These are phyloP conservation scores for Ophiostoma ips DNA, from an alignment of 2,329 filamentous ascomycete genomes.

Conservation along the genomic window DNA sequence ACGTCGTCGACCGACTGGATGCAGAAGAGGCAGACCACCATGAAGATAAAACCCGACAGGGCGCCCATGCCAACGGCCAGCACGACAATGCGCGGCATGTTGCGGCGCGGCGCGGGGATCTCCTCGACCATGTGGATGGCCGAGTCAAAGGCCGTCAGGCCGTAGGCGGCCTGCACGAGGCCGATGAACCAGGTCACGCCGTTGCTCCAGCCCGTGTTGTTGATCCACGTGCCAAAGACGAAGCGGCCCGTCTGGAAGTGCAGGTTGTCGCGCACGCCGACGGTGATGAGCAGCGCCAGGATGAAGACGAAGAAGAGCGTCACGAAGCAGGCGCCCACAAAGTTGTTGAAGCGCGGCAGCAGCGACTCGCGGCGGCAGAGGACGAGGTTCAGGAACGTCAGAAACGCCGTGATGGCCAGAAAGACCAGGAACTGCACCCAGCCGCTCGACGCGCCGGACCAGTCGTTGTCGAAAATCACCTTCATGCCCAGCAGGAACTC, in stretches of 20 bases:
- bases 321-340: slow-evolving; percentile 32
- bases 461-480: slow-evolving; percentile 11
- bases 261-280: slow-evolving; percentile 12
- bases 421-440: slow-evolving; percentile 34
- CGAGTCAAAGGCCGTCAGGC: slow-evolving; percentile 18
- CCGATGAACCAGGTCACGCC: slow-evolving; percentile 17
- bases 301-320: slow-evolving; percentile 22
- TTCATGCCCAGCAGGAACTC: slow-evolving; percentile 12
- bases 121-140: slow-evolving; percentile 26
- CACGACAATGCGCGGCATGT: slow-evolving; percentile 22
- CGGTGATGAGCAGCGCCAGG: slow-evolving; percentile 17
- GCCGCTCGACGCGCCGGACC: slow-evolving; percentile 8
- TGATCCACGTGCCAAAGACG: slow-evolving; percentile 21
- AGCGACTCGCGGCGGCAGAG: slow-evolving; percentile 33
- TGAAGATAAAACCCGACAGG: slow-evolving; percentile 19
- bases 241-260: slow-evolving; percentile 15
- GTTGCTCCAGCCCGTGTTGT: slow-evolving; percentile 24
- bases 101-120: slow-evolving; percentile 18
- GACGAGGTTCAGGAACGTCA: slow-evolving; percentile 17
- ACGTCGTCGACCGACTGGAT: slow-evolving; percentile 8
- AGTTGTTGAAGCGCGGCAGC: slow-evolving; percentile 40
- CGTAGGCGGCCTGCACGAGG: slow-evolving; percentile 24
- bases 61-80: slow-evolving; percentile 22
- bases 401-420: slow-evolving; percentile 24
- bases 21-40: slow-evolving; percentile 11